Percentiles rank a stretch among this genome's conserved stretches.
These are phyloP conservation scores for Globisporangium takayamanum DNA, from an alignment of 352 stramenopile species.

Conservation along the genomic window DNA sequence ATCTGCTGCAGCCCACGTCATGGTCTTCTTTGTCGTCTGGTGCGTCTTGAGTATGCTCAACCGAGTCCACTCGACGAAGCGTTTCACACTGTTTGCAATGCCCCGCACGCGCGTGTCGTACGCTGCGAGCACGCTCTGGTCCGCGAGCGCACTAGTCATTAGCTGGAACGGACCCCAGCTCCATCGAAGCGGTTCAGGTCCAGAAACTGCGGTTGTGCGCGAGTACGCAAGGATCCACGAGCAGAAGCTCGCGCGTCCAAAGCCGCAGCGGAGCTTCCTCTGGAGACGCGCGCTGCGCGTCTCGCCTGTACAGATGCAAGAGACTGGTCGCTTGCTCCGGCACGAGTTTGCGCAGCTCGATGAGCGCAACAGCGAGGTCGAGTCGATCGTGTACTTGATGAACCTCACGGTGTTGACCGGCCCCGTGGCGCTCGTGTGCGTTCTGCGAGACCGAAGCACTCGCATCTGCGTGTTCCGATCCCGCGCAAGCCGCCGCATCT, in stretches of 20 bases:
- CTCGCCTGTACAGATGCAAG: not conserved
- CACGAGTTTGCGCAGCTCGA: not conserved
- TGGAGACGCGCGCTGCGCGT: not conserved
- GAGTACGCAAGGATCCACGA: not conserved
- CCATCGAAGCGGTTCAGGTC: not conserved
- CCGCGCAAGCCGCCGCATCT: not conserved
- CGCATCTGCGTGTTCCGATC: conserved; percentile 4
- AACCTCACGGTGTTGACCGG: conserved; percentile 10
- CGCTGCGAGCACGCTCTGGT: conserved; percentile 11
- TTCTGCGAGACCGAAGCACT: not conserved
- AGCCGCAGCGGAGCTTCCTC: not conserved
- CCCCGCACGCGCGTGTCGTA: conserved; percentile 8
- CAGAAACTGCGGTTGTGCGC: not conserved
- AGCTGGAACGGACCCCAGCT: conserved; percentile 4
- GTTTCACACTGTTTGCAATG: conserved; percentile 3
- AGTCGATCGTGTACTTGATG: conserved; percentile 12
- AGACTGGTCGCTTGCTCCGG: not conserved
- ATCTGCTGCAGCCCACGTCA: not conserved
- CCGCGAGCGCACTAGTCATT: conserved; percentile 7
- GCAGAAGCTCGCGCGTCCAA: not conserved
- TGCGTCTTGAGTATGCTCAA: not conserved
- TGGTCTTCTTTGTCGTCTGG: not conserved
- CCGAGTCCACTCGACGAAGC: not conserved
- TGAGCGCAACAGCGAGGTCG: not conserved
- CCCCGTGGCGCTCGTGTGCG: conserved; percentile 9